Evolutionary conservation across 805 yeast genomes (phyloP).

Genomic region (Zygoascus bituminiphila): DNA sequence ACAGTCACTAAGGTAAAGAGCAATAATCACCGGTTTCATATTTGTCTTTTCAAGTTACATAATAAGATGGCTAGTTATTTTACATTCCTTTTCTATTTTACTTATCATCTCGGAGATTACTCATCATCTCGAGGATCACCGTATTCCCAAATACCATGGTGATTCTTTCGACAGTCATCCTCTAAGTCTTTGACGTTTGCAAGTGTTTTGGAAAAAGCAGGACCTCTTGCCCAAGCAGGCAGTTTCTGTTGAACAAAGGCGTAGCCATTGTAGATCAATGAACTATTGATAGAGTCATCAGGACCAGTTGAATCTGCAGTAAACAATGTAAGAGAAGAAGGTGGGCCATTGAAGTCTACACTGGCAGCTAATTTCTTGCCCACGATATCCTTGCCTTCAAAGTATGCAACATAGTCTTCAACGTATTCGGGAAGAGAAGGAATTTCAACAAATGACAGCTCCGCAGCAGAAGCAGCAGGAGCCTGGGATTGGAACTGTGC

Average conservation of each 20-base stretch:
- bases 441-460: constrained; percentile 43
- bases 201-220: constrained; percentile 29
- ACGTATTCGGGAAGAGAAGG: constrained; percentile 58
- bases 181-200: constrained; percentile 38
- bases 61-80: background rate
- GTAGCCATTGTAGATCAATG: constrained; percentile 51
- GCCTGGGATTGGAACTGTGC: constrained; percentile 38
- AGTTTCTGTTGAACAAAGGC: constrained; percentile 39
- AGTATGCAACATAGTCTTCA: constrained; percentile 42
- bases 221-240: constrained; percentile 29
- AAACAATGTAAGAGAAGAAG: constrained; percentile 40
- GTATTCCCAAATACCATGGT: constrained; percentile 65
- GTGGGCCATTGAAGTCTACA: constrained; percentile 34
- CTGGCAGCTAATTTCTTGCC: constrained; percentile 50
- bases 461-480: constrained; percentile 49
- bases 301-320: constrained; percentile 49
- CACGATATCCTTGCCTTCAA: constrained; percentile 39
- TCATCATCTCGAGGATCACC: constrained; percentile 64
- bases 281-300: constrained; percentile 50
- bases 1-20: constrained; percentile 17
- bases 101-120: constrained; percentile 5
- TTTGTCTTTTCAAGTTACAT: background rate
- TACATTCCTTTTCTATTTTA: background rate
- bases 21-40: background rate
- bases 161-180: constrained; percentile 39